phyloP scores from a whole-genome alignment of 805 yeast species.

The Pichia manshurica region DNA sequence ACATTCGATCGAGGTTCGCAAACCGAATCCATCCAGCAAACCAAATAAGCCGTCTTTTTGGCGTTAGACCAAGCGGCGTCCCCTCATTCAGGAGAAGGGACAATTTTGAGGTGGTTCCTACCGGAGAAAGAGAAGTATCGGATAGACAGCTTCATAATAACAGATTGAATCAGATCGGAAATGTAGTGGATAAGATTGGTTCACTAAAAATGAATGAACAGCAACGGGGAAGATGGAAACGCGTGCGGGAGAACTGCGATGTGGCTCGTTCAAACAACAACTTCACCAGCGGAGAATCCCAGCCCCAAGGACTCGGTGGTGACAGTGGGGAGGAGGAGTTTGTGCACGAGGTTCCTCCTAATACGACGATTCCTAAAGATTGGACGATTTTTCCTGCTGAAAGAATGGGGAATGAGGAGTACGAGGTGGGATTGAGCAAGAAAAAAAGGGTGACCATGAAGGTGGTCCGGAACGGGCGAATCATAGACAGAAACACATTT shows the following conservation, averaged over 20 bases:
- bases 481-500: slow-evolving; percentile 9
- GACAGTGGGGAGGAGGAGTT: background rate
- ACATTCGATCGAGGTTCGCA: too few species aligned
- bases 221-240: background rate
- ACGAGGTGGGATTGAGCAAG: background rate
- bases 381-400: slow-evolving; percentile 25
- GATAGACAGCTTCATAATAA: background rate
- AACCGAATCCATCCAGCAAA: too few species aligned
- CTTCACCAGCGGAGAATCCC: too few species aligned
- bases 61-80: too few species aligned
- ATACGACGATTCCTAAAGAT: slow-evolving; percentile 27
- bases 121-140: too few species aligned
- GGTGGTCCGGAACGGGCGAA: background rate
- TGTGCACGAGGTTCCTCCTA: background rate
- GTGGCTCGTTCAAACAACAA: too few species aligned
- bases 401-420: background rate
- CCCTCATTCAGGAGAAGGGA: background rate
- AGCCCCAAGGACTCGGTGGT: too few species aligned
- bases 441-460: slow-evolving; percentile 1
- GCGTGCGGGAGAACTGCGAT: too few species aligned
- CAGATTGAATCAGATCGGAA: background rate
- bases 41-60: too few species aligned
- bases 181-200: background rate
- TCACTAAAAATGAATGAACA: slow-evolving; percentile 1
- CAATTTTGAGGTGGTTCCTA: background rate